phyloP scores from a whole-genome alignment of 129 eudicot species.

The sunflower (Helianthus annuus) region HanXRQr2.0-SUNRISE NC_035436.2:9533931-9534430 shows the following conservation, averaged over 20 bases:
- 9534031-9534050: constrained; percentile 29
- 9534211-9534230: too few species aligned
- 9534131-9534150: neutral
- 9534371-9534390: too few species aligned
- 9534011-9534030: constrained; percentile 22
- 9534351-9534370: too few species aligned
- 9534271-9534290: too few species aligned
- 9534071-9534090: constrained; percentile 6
- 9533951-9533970: constrained; percentile 23
- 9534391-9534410: too few species aligned
- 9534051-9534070: neutral
- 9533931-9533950: constrained; percentile 35
- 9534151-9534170: neutral
- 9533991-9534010: constrained; percentile 12
- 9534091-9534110: constrained; percentile 21
- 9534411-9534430: too few species aligned
- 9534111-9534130: neutral
- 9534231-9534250: too few species aligned
- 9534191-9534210: too few species aligned
- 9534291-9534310: too few species aligned
- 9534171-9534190: constrained; percentile 23
- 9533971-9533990: neutral
- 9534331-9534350: too few species aligned
- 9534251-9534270: too few species aligned
- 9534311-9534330: too few species aligned